Evolutionary conservation across 371 early-diverging fungal genomes (phyloP), one percentile per base, ranked within the genome.

Genomic region (Apophysomyces ossiformis): DNA sequence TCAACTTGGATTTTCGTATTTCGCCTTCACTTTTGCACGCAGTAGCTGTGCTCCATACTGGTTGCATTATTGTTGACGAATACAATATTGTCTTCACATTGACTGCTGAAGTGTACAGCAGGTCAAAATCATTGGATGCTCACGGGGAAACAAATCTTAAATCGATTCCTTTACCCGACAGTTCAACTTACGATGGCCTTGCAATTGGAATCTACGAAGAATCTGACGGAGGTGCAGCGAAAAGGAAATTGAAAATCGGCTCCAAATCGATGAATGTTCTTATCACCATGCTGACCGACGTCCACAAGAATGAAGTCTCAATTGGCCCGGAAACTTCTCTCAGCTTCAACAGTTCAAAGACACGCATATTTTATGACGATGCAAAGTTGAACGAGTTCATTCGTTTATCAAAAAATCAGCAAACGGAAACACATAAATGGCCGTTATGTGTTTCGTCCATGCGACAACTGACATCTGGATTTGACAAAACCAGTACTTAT

Each of bases 211-310:
- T 38, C 13, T 38, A 16, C 26, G 65, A 58, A 32, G 65, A 64
- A 41, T 11, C 65, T 11, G 65, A 64, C 39, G 58, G 65, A 7
- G 16, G 41, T 21, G 43, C 41, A 32, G 38, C 38, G 37, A 65
- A 65, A 58, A 4, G 6, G 12, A 65, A 58, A 37, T 46, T 65
- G 8, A 65, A 65, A 36, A 46, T 65, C 37, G 58, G 65, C 37
- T 36, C 41, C 5, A 57, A 58, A 15, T 15, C 36, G 5, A 45
- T 65, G 58, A 65, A 65, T 43, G 45, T 46, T n/a, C 65, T 65
- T 1, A 12, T 57, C 13, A 65, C 58, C 4, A 58, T 59, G 58
- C 18, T 21, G 7, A 8, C 50, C 21, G 21, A 21, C 21, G 21
- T 21, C 21, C 21, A 21, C 21, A 21, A 21, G 21, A 21, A 43